Evolutionary conservation across 1,139 yeast species (phyloP), one percentile per base, ranked within the genome.

Genomic region (Yamadazyma sp.): DNA sequence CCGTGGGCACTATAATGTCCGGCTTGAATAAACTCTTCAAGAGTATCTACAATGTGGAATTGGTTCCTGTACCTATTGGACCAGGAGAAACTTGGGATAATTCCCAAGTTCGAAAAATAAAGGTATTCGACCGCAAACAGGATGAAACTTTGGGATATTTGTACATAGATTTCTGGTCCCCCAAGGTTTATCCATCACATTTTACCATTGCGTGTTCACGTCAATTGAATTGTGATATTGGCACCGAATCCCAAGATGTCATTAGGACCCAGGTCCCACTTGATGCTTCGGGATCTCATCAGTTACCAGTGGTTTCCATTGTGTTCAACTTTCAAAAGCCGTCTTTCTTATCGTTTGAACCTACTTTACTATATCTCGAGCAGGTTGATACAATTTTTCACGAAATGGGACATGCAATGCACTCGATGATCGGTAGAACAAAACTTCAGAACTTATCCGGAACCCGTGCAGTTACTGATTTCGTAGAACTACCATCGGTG

Each of bases 321-420:
- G 87, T 89, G 21, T 92, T 97, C 56, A 90, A 89, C 56, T 92
- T 92, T 59, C 67, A 69, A n/a, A 71, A 67, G 66, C 30, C 51
- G 26, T 39, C 48, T 12, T 13, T 44, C 6, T 42, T 40, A 15
- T 30, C 34, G 12, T 36, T 37, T n/a, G 35, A 45, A n/a, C 72
- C 75, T 6, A 66, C 76, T 0, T 65, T 87, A 18, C 63, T 92
- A 29, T 70, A 83, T 7, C 70, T 87, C 44, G 79, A 75, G 41
- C 97, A 94, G 54, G 90, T 92, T 4, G 96, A 90, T 53, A 92
- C 98, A 0, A 65, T 92, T 24, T 92, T 94, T 66, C 99, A 92
- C 61, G 99, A 92, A 61, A 89, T 92, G 96, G 99, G 99, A 1
- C 99, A 92, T 62, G 98, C 98, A 2, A 86, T 92, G 80, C 98